Evolutionary conservation across 768 basidiomycete species (phyloP), one percentile per base, ranked within the genome.

Genomic region (Boletus rubescentipes): DNA sequence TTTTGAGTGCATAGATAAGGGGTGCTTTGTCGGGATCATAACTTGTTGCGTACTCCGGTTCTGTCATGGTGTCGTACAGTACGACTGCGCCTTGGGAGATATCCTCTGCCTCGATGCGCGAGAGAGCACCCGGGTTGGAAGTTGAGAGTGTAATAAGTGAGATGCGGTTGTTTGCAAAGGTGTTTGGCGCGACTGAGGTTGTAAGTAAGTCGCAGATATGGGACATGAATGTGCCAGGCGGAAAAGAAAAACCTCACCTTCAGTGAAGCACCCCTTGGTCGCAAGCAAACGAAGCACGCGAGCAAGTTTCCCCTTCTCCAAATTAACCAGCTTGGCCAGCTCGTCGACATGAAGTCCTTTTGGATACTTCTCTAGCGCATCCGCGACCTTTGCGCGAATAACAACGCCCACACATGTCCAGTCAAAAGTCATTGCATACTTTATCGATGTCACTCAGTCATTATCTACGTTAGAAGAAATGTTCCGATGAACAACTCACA

Each of bases 131-230:
- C 0, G 53, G 12, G 29, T 52, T 38, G 20, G 48, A 63, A 30
- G 9, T 46, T 11, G 63, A 61, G 38, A 53, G 58, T 9, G 67
- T 60, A 1, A 66, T 42, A 9, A 70, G 61, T 3, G 72, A 73
- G 26, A 72, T 59, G n/a, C 69, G 72, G 40, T 68, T 73, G 48
- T 72, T 73, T 11, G 69, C 65, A 54, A 70, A 73, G 0, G 51
- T 51, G 16, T 71, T 61, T 9, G 59, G 58, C 9, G 57, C 47
- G 8, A 73, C 71, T 67, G 15, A 29, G 35, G 23, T 36, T 3
- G 46, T 9, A n/a, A 2, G 23, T 34, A 3, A 49, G 51, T 30
- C 2, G 20, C 18, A 30, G 26, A n/a, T 38, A 26, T 12, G 11
- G 8, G 29, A 52, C 43, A 38, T 9, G 32, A 38, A 26, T 26